A percentile compares a stretch with the other conserved stretches of the same genome.
Conservation (phyloP, 116 monocot species). For the Phalaenopsis hybrid region DNA sequence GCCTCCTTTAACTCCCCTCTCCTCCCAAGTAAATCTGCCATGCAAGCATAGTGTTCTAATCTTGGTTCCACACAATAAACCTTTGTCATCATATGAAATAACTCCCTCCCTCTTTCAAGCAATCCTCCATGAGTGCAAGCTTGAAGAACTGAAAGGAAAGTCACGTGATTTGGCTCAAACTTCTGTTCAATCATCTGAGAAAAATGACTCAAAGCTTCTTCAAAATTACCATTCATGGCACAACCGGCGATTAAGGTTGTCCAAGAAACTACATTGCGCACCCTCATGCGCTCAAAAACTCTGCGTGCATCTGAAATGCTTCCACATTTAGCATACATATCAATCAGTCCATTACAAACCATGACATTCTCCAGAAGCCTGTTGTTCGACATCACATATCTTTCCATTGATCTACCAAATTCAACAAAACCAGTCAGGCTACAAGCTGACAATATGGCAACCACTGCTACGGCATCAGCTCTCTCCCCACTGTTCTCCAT, state of each 20-base stretch:
- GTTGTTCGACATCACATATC: slow-evolving; percentile 15
- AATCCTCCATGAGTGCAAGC: slow-evolving; percentile 33
- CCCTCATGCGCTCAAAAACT: slow-evolving; percentile 14
- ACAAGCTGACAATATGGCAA: slow-evolving; percentile 36
- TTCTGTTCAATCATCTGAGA: slow-evolving; percentile 16
- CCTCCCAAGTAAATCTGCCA: slow-evolving; percentile 25
- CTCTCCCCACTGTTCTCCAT: slow-evolving; percentile 26
- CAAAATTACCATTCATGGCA: slow-evolving; percentile 23
- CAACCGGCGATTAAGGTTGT: slow-evolving; percentile 39
- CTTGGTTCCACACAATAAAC: slow-evolving; percentile 14
- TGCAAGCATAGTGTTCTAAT: slow-evolving; percentile 31
- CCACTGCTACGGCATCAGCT: slow-evolving; percentile 27
- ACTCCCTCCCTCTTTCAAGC: slow-evolving; percentile 17
- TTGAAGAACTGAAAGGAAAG: slow-evolving; percentile 28
- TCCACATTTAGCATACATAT: slow-evolving; percentile 57
- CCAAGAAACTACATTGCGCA: slow-evolving; percentile 29
- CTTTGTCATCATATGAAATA: slow-evolving; percentile 24
- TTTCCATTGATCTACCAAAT: slow-evolving; percentile 19
- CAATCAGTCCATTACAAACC: slow-evolving; percentile 35
- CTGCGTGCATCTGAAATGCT: slow-evolving; percentile 21
- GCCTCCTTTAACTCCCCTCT: slow-evolving; percentile 17
- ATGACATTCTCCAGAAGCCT: slow-evolving; percentile 32
- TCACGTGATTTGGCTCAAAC: slow-evolving; percentile 20
- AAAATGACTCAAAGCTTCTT: slow-evolving; percentile 22
- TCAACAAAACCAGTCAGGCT: slow-evolving; percentile 23